Evolutionary conservation across 768 basidiomycete genomes (phyloP).

Genomic region (Agaricus subrufescens): DNA sequence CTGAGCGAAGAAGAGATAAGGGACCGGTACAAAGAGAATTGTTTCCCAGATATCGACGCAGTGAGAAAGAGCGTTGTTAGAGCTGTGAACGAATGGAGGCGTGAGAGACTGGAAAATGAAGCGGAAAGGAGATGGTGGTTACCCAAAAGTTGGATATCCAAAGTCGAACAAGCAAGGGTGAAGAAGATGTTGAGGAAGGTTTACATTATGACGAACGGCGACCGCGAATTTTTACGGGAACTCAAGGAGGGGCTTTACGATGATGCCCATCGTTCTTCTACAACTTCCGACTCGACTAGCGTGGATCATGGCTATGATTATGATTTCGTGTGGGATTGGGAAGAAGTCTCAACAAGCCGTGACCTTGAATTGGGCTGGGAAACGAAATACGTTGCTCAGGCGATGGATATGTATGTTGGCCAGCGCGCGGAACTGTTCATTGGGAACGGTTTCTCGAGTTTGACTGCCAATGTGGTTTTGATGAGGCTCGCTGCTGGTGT

Average conservation of each 20-base stretch:
- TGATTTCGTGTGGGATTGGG: constrained; percentile 32
- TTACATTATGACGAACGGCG: constrained; percentile 66
- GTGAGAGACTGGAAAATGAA: constrained; percentile 12
- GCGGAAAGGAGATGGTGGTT: background rate
- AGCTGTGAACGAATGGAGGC: constrained; percentile 24
- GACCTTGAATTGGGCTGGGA: constrained; percentile 52
- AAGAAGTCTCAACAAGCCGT: constrained; percentile 45
- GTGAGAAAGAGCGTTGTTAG: constrained; percentile 39
- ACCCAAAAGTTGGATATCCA: background rate
- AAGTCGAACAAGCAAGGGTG: background rate
- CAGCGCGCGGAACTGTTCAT: constrained; percentile 60
- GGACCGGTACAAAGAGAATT: constrained; percentile 37
- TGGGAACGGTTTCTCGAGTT: constrained; percentile 57
- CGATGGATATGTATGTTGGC: constrained; percentile 66
- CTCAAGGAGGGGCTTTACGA: constrained; percentile 33
- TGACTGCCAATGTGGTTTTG: constrained; percentile 31
- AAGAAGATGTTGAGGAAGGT: constrained; percentile 33
- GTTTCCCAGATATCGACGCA: constrained; percentile 46
- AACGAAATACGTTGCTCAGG: constrained; percentile 51
- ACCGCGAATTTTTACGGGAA: constrained; percentile 41
- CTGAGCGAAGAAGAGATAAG: constrained; percentile 20
- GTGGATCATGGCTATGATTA: background rate
- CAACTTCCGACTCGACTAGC: too few relatives aligned
- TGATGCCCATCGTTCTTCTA: background rate
- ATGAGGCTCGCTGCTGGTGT: constrained; percentile 26